Conservation (phyloP, 257 asterid genomes). For the Lycium ferocissimum region DNA sequence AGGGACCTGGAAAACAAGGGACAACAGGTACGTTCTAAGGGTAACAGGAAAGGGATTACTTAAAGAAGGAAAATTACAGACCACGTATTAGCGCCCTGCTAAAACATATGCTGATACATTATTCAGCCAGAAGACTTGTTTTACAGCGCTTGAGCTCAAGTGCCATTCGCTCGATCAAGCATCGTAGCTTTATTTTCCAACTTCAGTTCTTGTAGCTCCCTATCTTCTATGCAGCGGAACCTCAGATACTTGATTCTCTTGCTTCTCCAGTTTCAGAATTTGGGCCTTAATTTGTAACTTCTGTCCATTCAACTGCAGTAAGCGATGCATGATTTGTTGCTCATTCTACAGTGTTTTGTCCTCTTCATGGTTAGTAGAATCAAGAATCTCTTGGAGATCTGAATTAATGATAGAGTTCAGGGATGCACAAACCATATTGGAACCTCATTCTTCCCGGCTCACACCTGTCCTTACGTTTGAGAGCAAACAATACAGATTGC, state of each 20-base stretch:
- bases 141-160: constrained; percentile 35
- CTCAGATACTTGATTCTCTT: constrained; percentile 35
- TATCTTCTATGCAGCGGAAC: constrained; percentile 37
- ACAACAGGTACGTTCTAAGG: no score
- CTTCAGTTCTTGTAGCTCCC: constrained; percentile 43
- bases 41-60: not conserved
- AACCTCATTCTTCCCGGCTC: no score
- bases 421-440: no score
- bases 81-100: not conserved
- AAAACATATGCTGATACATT: not conserved
- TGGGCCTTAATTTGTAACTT: constrained; percentile 39
- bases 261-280: constrained; percentile 47
- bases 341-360: not conserved
- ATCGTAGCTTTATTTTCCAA: constrained; percentile 46
- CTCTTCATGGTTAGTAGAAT: constrained; percentile 18
- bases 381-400: not conserved
- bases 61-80: no score
- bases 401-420: no score
- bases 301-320: constrained; percentile 38
- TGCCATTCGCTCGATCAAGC: constrained; percentile 45
- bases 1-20: no score
- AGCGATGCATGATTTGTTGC: not conserved
- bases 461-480: no score
- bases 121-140: constrained; percentile 31
- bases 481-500: no score